Evolutionary conservation across 2,329 filamentous ascomycete genomes (phyloP), one percentile per base, ranked within the genome.

Genomic region (Pyricularia pennisetigena): DNA sequence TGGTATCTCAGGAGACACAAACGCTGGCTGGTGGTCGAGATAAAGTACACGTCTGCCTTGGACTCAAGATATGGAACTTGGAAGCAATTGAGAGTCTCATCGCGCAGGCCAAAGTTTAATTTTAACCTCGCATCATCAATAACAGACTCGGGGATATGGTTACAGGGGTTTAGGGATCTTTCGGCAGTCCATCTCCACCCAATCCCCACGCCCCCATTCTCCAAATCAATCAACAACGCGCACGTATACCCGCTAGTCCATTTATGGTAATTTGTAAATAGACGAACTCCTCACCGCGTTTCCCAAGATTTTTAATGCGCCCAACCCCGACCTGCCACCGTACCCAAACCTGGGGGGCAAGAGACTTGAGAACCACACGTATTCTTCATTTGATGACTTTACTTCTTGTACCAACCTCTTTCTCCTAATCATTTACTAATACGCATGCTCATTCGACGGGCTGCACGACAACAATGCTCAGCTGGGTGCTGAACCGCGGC

Each of bases 401-500:
- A n/a, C 41, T 54, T 54, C 41, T 54, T 54, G n/a, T 29, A 32
- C n/a, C 9, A 20, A 65, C 10, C n/a, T 16, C 14, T 28, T 41
- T 41, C 23, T 20, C 35, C 12, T 23, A 41, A 61, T 61, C 57
- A 61, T 28, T 14, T 24, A 12, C 57, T 24, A 24, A 61, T 61
- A 12, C 57, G 57, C 57, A 61, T 61, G 26, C 30, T 66, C 26
- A 24, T 67, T 67, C 65, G 23, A 61, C 57, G 23, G 57, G 59
- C 28, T 28, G 3, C 16, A 62, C 28, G 16, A 65, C 30, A 69
- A 73, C 57, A 41, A 88, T 88, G 86, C 80, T 88, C 69, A 85
- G 85, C 71, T 88, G 86, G 86, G 85, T 86, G 78, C 76, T 88
- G 72, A 84, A 81, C 74, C 81, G 78, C 74, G 78, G 79, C 59